Percentiles rank a stretch among this genome's conserved stretches.
Evolutionary conservation across 305 asterid genomes (phyloP).

Genomic region (Plantago rigida): DNA sequence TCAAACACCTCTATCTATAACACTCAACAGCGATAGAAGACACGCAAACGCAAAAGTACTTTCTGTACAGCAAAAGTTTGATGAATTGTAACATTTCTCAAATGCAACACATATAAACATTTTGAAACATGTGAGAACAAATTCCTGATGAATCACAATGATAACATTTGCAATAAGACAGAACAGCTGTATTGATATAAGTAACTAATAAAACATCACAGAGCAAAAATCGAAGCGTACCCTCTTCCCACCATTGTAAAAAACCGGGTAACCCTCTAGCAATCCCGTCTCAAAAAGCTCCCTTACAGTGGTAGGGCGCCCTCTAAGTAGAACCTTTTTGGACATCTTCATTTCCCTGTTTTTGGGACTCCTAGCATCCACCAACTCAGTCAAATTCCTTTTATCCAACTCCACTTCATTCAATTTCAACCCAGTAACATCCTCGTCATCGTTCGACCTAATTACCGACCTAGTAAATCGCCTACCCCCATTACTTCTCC

Average conservation of each 20-base stretch:
- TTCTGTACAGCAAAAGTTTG: no score
- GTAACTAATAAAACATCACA: background rate
- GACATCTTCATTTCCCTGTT: conserved; percentile 61
- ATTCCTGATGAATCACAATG: no score
- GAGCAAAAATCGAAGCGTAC: conserved; percentile 24
- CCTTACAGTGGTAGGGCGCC: conserved; percentile 70
- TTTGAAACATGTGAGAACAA: no score
- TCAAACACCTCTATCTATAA: no score
- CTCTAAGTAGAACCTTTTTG: conserved; percentile 45
- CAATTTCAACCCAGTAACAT: no score
- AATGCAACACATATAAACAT: no score
- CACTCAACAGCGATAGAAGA: no score
- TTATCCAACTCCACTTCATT: no score
- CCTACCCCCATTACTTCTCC: conserved; percentile 27
- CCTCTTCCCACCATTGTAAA: conserved; percentile 93
- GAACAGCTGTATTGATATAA: background rate
- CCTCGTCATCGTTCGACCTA: conserved; percentile 25
- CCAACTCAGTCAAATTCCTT: conserved; percentile 28
- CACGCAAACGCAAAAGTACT: no score
- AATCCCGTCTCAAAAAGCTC: conserved; percentile 93
- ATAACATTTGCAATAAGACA: background rate
- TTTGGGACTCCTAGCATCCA: conserved; percentile 38
- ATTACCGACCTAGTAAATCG: conserved; percentile 52
- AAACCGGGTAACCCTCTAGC: conserved; percentile 91
- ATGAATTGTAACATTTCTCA: no score